Conservation (phyloP, 768 basidiomycete species). For the Daedalea quercina region DNA sequence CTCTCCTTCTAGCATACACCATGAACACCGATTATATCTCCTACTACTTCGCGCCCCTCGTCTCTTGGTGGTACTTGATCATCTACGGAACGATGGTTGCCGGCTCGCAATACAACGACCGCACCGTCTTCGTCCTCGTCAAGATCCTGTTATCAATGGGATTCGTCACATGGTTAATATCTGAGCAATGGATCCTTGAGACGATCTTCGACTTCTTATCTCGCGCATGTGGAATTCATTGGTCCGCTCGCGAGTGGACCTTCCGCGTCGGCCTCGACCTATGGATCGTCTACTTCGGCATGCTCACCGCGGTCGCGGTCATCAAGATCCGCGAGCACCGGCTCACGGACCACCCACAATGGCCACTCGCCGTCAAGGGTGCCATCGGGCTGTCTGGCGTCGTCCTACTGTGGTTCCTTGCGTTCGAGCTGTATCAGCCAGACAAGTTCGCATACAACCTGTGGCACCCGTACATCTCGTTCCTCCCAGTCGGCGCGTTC, state of each 20-base stretch:
- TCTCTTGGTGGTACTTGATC: constrained; percentile 86
- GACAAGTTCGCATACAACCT: constrained; percentile 82
- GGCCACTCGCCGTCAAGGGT: constrained; percentile 47
- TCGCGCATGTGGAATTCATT: constrained; percentile 64
- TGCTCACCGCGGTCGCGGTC: constrained; percentile 66
- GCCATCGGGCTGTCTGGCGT: constrained; percentile 45
- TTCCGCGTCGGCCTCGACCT: constrained; percentile 88
- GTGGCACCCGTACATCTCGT: constrained; percentile 80
- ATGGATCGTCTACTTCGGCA: constrained; percentile 84
- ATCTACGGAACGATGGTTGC: constrained; percentile 74
- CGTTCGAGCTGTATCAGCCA: constrained; percentile 69
- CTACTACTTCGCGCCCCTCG: constrained; percentile 88
- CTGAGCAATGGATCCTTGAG: constrained; percentile 54
- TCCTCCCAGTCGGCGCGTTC: constrained; percentile 76
- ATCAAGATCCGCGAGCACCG: constrained; percentile 72
- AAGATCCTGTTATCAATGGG: constrained; percentile 67
- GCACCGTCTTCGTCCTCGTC: constrained; percentile 52
- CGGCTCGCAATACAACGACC: constrained; percentile 70
- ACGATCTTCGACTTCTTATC: constrained; percentile 56
- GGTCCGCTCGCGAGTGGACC: constrained; percentile 83
- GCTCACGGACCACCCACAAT: constrained; percentile 62
- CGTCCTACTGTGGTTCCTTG: constrained; percentile 70
- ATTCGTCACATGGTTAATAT: constrained; percentile 61
- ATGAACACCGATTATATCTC: constrained; percentile 92
- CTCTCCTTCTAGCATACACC: constrained; percentile 74